Conservation (phyloP, 768 basidiomycete species). For the Tubosaeta sp. region DNA sequence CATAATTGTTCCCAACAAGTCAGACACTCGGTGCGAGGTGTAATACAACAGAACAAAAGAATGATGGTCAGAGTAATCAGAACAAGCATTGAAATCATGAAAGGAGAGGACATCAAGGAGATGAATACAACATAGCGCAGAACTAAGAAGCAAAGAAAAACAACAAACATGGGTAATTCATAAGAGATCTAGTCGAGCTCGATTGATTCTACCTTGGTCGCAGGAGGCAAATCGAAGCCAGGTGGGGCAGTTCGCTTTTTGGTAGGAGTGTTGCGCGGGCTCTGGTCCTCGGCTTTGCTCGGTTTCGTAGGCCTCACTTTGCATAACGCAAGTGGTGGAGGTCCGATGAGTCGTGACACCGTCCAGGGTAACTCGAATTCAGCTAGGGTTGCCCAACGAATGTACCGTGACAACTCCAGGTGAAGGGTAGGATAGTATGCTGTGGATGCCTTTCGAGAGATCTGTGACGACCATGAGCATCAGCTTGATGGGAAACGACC, state of each 20-base stretch:
- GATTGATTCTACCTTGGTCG: constrained; percentile 42
- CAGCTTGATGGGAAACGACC: not conserved
- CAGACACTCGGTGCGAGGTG: constrained; percentile 5
- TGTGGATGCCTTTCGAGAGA: constrained; percentile 90
- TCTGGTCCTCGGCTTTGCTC: constrained; percentile 11
- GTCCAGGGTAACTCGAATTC: constrained; percentile 80
- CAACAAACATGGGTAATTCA: not conserved
- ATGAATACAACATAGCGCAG: constrained; percentile 9
- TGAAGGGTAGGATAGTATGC: constrained; percentile 94
- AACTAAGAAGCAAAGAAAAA: constrained; percentile 4
- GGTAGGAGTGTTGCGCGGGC: constrained; percentile 21
- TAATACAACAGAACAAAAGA: constrained; percentile 18
- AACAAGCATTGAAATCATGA: not conserved
- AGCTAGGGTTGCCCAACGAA: constrained; percentile 58
- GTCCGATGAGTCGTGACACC: constrained; percentile 71
- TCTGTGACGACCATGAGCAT: constrained; percentile 42
- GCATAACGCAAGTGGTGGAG: constrained; percentile 63
- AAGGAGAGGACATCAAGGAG: constrained; percentile 1
- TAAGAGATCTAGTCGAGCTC: constrained; percentile 32
- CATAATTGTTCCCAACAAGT: constrained; percentile 11
- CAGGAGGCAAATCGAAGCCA: constrained; percentile 35
- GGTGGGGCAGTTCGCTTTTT: constrained; percentile 19
- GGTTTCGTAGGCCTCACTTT: constrained; percentile 32
- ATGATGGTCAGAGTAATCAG: constrained; percentile 12
- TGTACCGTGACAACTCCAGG: constrained; percentile 88